Evolutionary conservation across 768 basidiomycete species (phyloP), one percentile per base, ranked within the genome.

Genomic region (Suillus luteus): DNA sequence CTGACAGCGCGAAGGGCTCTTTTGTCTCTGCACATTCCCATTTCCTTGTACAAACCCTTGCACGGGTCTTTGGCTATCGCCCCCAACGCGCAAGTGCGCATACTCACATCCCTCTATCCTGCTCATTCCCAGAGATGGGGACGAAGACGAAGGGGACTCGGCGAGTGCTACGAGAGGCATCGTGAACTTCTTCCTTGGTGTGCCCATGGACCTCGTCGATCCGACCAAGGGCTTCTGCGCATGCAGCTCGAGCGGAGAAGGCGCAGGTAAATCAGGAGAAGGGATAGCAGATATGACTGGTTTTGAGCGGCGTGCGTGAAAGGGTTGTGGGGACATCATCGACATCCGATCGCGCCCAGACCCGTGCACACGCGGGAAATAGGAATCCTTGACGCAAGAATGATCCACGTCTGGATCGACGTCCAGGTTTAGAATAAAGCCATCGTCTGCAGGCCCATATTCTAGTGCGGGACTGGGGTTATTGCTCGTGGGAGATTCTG

Each of bases 331-430:
- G 54, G 48, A 38, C 38, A 14, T 15, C 40, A 41, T 48, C 46
- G 46, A 22, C n/a, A 15, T 24, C 12, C 7, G 14, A 24, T 48
- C 46, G 22, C 46, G 22, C 22, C 6, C n/a, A 31, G 44, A 31
- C 12, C 31, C 3, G 19, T 46, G n/a, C 33, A 62, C n/a, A 7
- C 40, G 54, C 0, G 60, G 60, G 35, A 64, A 66, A 51, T 66
- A 65, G 1, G 64, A 64, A 24, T 65, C 51, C 1, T 40, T 12
- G 1, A 27, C 61, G 14, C 15, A 5, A 4, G 61, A 31, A 12
- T n/a, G 33, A 38, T 67, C 66, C 4, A 65, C 61, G 8, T 67
- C 66, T 10, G 60, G 46, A 40, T 65, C 66, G 1, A 62, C 40
- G 41, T 67, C 66, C 33, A 60, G 27, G 40, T 67, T 67, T 2